These are phyloP conservation scores for Globisporangium cederbergense DNA, from an alignment of 352 stramenopile species.

Conservation along the genomic window DNA sequence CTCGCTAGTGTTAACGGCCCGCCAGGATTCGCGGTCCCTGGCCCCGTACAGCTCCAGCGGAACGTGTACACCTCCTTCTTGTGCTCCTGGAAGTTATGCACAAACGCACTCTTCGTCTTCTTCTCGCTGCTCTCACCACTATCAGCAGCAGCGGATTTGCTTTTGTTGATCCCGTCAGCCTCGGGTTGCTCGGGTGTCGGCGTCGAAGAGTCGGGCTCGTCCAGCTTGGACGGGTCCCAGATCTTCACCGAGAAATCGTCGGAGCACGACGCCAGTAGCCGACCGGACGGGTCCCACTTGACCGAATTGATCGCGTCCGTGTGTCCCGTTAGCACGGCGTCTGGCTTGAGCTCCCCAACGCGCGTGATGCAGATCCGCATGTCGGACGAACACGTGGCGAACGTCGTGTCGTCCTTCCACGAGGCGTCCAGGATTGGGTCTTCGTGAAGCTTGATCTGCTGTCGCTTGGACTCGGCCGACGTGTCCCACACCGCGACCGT, in stretches of 20 bases:
- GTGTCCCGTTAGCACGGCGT: slow-evolving; percentile 91
- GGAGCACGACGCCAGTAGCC: slow-evolving; percentile 94
- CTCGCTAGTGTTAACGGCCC: slow-evolving; percentile 87
- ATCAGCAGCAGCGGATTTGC: slow-evolving; percentile 16
- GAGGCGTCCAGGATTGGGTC: slow-evolving; percentile 89
- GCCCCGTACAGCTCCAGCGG: slow-evolving; percentile 88
- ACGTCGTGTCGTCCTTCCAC: slow-evolving; percentile 94
- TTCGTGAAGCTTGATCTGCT: slow-evolving; percentile 92
- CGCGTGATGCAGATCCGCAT: slow-evolving; percentile 89
- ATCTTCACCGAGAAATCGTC: slow-evolving; percentile 98
- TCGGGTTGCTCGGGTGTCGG: slow-evolving; percentile 27
- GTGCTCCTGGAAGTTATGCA: slow-evolving; percentile 89
- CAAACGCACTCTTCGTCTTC: slow-evolving; percentile 35
- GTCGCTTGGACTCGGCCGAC: slow-evolving; percentile 89
- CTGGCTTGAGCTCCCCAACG: slow-evolving; percentile 70
- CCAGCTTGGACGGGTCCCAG: slow-evolving; percentile 80
- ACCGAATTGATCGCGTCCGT: slow-evolving; percentile 98
- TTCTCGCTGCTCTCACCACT: slow-evolving; percentile 13
- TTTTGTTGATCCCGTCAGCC: slow-evolving; percentile 23
- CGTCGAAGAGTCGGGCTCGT: background rate
- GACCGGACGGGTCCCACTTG: slow-evolving; percentile 95
- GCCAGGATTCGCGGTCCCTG: slow-evolving; percentile 54
- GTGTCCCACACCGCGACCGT: slow-evolving; percentile 81
- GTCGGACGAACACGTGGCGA: slow-evolving; percentile 95
- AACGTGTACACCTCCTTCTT: slow-evolving; percentile 94